Conservation (phyloP, 2,329 filamentous ascomycete species). For the Phialemonium atrogriseum region DNA sequence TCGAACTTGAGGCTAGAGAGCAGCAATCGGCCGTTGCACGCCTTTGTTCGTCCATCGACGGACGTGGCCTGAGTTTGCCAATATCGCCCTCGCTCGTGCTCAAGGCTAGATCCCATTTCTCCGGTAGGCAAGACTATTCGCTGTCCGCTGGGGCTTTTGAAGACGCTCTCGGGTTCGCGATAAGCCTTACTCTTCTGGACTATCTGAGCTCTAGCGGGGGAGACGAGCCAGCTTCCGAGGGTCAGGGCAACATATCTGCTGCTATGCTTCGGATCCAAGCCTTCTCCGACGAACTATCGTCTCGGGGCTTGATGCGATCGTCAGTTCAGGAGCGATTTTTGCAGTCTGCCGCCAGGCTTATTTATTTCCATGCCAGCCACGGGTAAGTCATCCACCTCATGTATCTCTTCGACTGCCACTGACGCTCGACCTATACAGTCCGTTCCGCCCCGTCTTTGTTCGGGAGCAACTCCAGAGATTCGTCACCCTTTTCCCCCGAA, state of each 20-base stretch:
- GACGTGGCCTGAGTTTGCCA: conserved; percentile 11
- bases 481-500: conserved; percentile 59
- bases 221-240: conserved; percentile 31
- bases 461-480: conserved; percentile 54
- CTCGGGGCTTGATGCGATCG: conserved; percentile 23
- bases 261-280: conserved; percentile 32
- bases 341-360: conserved; percentile 57
- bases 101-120: conserved; percentile 44
- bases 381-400: conserved; percentile 29
- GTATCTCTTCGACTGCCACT: not conserved
- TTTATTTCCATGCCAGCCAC: conserved; percentile 56
- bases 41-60: conserved; percentile 30
- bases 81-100: conserved; percentile 34
- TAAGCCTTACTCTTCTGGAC: conserved; percentile 55
- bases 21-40: conserved; percentile 24
- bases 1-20: conserved; percentile 42
- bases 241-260: conserved; percentile 49
- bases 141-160: conserved; percentile 40
- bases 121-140: conserved; percentile 44
- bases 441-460: conserved; percentile 60
- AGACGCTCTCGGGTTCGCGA: conserved; percentile 46
- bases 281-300: conserved; percentile 33
- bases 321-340: conserved; percentile 54
- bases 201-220: conserved; percentile 45
- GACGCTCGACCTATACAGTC: conserved; percentile 24